Conservation (phyloP, 1,284 basidiomycete genomes). For the Pyrrhoderma lamaoense region DNA sequence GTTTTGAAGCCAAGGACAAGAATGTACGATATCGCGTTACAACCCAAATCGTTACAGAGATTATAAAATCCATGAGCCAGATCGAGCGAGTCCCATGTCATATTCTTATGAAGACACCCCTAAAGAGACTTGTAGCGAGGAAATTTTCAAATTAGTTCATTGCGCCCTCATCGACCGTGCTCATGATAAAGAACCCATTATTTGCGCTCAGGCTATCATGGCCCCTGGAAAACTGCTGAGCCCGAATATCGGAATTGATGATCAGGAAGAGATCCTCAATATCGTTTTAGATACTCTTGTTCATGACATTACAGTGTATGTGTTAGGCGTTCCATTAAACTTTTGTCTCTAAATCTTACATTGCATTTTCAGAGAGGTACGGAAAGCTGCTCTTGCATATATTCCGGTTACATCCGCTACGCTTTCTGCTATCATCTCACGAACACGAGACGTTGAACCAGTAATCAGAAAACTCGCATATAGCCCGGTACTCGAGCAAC, state of each 20-base stretch:
- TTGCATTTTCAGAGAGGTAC: slow-evolving; percentile 67
- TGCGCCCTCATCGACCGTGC: slow-evolving; percentile 69
- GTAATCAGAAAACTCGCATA: slow-evolving; percentile 81
- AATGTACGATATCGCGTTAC: slow-evolving; percentile 75
- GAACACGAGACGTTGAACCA: slow-evolving; percentile 83
- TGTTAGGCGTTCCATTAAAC: slow-evolving; percentile 20
- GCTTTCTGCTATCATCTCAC: slow-evolving; percentile 64
- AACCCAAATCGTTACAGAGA: slow-evolving; percentile 74
- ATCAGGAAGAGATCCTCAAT: slow-evolving; percentile 55
- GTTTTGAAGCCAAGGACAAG: slow-evolving; percentile 89
- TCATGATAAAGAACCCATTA: slow-evolving; percentile 78
- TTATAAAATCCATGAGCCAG: slow-evolving; percentile 75
- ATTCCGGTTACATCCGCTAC: slow-evolving; percentile 59
- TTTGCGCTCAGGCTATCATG: slow-evolving; percentile 81
- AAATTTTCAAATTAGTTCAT: slow-evolving; percentile 67
- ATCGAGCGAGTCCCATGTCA: slow-evolving; percentile 55
- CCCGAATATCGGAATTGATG: slow-evolving; percentile 56
- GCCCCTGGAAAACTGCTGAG: slow-evolving; percentile 83
- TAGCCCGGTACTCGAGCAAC: slow-evolving; percentile 49
- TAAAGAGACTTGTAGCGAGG: slow-evolving; percentile 52
- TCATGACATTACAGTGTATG: slow-evolving; percentile 76
- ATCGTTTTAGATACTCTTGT: slow-evolving; percentile 54
- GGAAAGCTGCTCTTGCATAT: slow-evolving; percentile 80
- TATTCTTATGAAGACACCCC: neutral
- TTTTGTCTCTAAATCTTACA: neutral